Evolutionary conservation across 495 filamentous ascomycete species (phyloP).

Genomic region (Hypoxylon trugodes): DNA sequence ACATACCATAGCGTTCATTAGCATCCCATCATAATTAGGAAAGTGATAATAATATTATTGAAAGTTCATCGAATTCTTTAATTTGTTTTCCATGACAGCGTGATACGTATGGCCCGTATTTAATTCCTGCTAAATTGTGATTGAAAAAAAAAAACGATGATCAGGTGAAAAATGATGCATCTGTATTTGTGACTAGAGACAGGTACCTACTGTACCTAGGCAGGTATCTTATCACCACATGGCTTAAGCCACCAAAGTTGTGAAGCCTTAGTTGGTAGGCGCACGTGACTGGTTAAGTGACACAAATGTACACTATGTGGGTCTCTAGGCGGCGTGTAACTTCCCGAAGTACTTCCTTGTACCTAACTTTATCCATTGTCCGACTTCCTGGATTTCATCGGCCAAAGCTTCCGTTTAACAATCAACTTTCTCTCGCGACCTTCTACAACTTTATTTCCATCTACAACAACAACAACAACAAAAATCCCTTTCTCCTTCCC

Average conservation of each 20-base stretch:
- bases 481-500: too few relatives aligned
- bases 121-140: too few relatives aligned
- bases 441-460: background rate
- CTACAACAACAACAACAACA: background rate
- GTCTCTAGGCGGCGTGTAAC: background rate
- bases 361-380: constrained; percentile 12
- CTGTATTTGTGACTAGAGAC: too few relatives aligned
- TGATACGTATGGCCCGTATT: background rate
- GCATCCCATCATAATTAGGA: constrained; percentile 6
- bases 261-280: background rate
- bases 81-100: background rate
- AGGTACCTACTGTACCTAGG: too few relatives aligned
- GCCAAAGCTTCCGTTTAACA: background rate
- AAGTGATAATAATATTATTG: background rate
- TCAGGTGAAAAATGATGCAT: too few relatives aligned
- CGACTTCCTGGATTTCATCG: constrained; percentile 14
- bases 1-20: constrained; percentile 9
- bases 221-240: background rate
- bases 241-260: too few relatives aligned
- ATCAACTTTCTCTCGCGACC: constrained; percentile 6
- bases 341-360: background rate
- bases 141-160: too few relatives aligned
- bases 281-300: constrained; percentile 9
- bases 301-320: too few relatives aligned
- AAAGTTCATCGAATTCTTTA: constrained; percentile 2